Base-by-base conservation (phyloP, 176 grass and related monocot species). In the Dactylis glomerata region DNA sequence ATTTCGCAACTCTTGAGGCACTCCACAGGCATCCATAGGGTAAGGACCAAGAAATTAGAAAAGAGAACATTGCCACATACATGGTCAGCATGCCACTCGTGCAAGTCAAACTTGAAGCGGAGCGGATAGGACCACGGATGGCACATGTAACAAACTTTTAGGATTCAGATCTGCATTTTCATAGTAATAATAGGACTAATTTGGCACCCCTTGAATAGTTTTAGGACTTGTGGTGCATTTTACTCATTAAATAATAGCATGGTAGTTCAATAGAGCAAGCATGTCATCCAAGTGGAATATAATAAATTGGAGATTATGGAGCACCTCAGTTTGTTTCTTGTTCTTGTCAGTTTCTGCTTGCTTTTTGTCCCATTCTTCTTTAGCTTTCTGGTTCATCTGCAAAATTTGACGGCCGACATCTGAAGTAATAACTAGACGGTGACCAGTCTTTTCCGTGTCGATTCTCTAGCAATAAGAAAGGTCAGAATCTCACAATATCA, bases 311-410 rank as follows among this genome's bases (percentile, higher is more conserved):
- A 69, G 87, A 42, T 67, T 40, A 83, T 79, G 55, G 28, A 87
- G 66, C 23, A 95, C 96, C 84, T 99, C 96, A 66, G 89, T 99
- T 89, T 94, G 86, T 84, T 99, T 99, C 84, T 86, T 89, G 59
- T 84, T 85, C 83, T 96, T 99, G 73, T 94, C 96, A 36, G 89
- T 82, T 88, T 92, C 93, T 54, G 93, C 84, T 81, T 99, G 96
- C 52, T 99, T 99, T 84, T 94, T 91, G 73, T 99, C 93, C 89
- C 93, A 96, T 56, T 94, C 93, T 83, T 99, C 96, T 87, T 99
- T 99, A 56, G 91, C 93, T 89, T 96, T 96, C 70, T 91, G 86
- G 68, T 99, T 99, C 87, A 94, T 93, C 71, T 75, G 83, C 36
- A 92, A 78, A 89, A 99, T 96, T 44, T 99, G 96, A 59, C 86